Evolutionary conservation across 2,329 filamentous ascomycete species (phyloP).

Genomic region (Aspergillus uvarum): DNA sequence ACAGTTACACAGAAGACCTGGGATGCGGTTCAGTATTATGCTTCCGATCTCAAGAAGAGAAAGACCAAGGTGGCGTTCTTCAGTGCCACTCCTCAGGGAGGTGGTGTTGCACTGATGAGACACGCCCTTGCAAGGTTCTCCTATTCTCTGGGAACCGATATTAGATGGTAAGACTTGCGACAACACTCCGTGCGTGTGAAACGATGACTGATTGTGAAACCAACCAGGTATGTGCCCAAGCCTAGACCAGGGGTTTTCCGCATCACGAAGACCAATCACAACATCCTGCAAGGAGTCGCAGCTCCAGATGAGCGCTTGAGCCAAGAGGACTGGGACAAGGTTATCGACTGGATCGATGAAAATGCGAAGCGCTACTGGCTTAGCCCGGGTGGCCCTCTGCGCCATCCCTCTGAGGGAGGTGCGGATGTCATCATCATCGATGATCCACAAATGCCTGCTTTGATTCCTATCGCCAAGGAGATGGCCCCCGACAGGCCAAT

Average conservation of each 20-base stretch:
- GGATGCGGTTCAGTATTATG: conserved; percentile 64
- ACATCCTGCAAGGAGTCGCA: conserved; percentile 79
- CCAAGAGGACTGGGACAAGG: conserved; percentile 59
- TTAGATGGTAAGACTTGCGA: conserved; percentile 63
- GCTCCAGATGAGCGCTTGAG: conserved; percentile 64
- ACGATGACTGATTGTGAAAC: conserved; percentile 1
- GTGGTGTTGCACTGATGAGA: conserved; percentile 78
- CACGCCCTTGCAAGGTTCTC: conserved; percentile 74
- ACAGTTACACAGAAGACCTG: conserved; percentile 65
- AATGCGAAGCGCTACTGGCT: conserved; percentile 78
- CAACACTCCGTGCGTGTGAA: neutral
- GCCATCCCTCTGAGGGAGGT: conserved; percentile 64
- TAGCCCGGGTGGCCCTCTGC: conserved; percentile 64
- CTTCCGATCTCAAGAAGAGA: conserved; percentile 60
- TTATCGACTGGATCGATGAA: conserved; percentile 69
- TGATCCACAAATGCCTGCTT: conserved; percentile 78
- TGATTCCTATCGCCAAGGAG: conserved; percentile 73
- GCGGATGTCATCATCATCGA: conserved; percentile 77
- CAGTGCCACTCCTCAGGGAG: conserved; percentile 77
- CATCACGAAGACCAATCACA: conserved; percentile 85
- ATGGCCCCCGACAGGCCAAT: conserved; percentile 71
- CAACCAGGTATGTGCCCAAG: conserved; percentile 66
- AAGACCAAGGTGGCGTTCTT: conserved; percentile 74
- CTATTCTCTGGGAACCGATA: conserved; percentile 64
- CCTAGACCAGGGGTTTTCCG: conserved; percentile 76